Evolutionary conservation across 78 protist species (phyloP).

Genomic region (Anaeramoeba flamelloides): DNA sequence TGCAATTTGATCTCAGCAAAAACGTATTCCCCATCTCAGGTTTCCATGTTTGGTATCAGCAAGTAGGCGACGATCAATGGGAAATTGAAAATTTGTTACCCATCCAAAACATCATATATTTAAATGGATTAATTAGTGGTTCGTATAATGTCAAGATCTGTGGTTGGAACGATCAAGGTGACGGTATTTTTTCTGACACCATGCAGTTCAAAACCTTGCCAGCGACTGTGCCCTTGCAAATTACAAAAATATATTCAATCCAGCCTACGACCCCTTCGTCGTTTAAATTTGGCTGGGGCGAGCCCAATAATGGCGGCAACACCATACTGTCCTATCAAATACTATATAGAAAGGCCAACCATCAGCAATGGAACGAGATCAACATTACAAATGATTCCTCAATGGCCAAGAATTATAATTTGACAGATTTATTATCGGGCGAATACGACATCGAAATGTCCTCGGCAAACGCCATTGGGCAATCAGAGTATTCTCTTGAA

Average conservation of each 20-base stretch:
- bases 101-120: too few species aligned
- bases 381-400: background rate
- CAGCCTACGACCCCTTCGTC: background rate
- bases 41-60: too few species aligned
- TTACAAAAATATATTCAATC: background rate
- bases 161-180: background rate
- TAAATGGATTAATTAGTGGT: too few species aligned
- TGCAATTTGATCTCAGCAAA: too few species aligned
- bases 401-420: background rate
- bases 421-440: background rate
- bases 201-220: background rate
- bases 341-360: background rate
- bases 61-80: too few species aligned
- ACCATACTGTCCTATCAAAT: background rate
- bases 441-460: background rate
- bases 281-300: background rate
- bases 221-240: background rate
- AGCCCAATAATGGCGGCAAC: background rate
- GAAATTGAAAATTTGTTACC: too few species aligned
- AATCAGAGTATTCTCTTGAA: background rate
- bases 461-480: background rate
- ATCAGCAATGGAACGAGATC: too few species aligned
- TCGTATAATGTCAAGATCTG: background rate
- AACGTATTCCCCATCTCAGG: too few species aligned
- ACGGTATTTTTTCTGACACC: background rate